Evolutionary conservation across 352 stramenopile genomes (phyloP).

Genomic region (Globisporangium polare): DNA sequence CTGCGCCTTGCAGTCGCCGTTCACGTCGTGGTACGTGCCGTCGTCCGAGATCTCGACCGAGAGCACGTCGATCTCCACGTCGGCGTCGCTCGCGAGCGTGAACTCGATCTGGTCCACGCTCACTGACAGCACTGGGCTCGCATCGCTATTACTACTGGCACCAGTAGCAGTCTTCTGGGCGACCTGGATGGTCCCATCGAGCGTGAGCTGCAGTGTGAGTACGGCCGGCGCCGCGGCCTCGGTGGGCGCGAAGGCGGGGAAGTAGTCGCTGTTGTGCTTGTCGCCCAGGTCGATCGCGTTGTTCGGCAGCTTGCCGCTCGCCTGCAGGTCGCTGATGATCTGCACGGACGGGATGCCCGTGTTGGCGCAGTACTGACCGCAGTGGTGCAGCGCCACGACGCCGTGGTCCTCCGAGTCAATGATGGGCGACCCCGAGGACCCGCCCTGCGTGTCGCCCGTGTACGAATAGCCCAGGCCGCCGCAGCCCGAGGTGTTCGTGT

Average conservation of each 20-base stretch:
- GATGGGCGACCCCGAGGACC: conserved; percentile 60
- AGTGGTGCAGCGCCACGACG: conserved; percentile 70
- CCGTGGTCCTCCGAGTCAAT: conserved; percentile 44
- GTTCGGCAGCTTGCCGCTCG: conserved; percentile 21
- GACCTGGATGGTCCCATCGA: conserved; percentile 32
- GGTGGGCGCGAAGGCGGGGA: conserved; percentile 36
- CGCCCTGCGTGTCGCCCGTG: conserved; percentile 58
- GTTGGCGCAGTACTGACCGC: conserved; percentile 53
- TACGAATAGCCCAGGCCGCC: conserved; percentile 41
- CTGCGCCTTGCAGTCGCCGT: conserved; percentile 49
- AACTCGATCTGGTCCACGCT: conserved; percentile 58
- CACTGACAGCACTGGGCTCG: conserved; percentile 15
- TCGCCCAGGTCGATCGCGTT: conserved; percentile 36
- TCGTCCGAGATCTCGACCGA: conserved; percentile 60
- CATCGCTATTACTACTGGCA: not conserved
- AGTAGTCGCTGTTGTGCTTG: conserved; percentile 31
- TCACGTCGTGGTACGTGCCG: conserved; percentile 48
- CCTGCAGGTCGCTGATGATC: conserved; percentile 42
- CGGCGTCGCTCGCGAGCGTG: conserved; percentile 28
- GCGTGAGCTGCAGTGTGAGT: conserved; percentile 18
- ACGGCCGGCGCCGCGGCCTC: conserved; percentile 10
- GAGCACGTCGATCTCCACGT: conserved; percentile 55
- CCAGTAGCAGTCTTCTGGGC: not conserved
- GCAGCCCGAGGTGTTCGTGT: conserved; percentile 31
- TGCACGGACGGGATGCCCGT: conserved; percentile 40